Percentiles rank a stretch among this genome's conserved stretches.
Conservation (phyloP, 163 green algal species). For the Chlorella variabilis region DNA sequence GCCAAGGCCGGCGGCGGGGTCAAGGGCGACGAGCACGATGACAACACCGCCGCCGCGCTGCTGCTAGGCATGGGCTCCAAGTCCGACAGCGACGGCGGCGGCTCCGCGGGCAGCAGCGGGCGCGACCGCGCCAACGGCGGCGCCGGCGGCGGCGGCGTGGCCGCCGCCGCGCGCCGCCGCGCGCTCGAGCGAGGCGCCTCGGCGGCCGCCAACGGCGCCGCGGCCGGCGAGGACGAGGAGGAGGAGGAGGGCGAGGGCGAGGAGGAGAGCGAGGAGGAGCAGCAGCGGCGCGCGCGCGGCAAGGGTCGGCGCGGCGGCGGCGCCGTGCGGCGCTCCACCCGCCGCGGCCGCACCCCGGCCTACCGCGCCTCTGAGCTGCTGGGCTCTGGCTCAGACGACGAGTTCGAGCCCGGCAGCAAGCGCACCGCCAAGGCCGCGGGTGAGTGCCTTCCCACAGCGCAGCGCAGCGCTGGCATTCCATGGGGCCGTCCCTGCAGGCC, state of each 20-base stretch:
- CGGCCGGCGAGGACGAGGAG: not conserved
- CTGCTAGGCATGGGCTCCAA: conserved; percentile 43
- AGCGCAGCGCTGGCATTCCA: too few relatives aligned
- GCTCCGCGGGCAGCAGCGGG: conserved; percentile 18
- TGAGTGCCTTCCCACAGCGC: too few relatives aligned
- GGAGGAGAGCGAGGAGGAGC: not conserved
- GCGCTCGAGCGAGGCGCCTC: not conserved
- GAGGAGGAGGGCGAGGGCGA: not conserved
- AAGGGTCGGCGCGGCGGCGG: not conserved
- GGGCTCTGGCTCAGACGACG: conserved; percentile 21
- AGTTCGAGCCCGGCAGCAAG: conserved; percentile 35
- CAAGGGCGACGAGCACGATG: conserved; percentile 13
- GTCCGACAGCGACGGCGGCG: conserved; percentile 15
- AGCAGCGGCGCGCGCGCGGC: not conserved
- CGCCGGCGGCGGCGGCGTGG: not conserved
- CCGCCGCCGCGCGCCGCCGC: not conserved
- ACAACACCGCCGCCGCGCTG: conserved; percentile 40
- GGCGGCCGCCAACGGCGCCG: not conserved
- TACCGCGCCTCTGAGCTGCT: conserved; percentile 23
- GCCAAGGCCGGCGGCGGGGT: not conserved
- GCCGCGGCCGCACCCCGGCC: conserved; percentile 18
- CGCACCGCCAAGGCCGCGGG: conserved; percentile 9
- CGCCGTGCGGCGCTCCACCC: conserved; percentile 24
- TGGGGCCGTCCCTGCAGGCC: too few relatives aligned
- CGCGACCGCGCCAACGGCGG: not conserved